phyloP scores from a whole-genome alignment of 1,284 basidiomycete species.

The Pyrrhoderma noxium region DNA sequence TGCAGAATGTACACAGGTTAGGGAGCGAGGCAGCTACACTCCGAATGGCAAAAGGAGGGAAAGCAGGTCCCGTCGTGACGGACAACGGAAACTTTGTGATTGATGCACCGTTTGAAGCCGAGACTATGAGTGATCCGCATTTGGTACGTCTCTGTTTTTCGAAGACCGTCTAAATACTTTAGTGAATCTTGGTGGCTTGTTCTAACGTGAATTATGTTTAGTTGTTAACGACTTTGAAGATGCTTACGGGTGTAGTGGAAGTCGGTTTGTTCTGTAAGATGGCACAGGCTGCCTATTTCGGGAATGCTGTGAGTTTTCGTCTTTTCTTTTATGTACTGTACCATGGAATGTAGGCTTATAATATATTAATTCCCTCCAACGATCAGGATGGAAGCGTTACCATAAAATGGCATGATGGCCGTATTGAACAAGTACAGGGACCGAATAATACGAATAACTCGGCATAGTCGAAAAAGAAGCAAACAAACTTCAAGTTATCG shows the following conservation, averaged over 20 bases:
- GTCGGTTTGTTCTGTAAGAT: slow-evolving; percentile 93
- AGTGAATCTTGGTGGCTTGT: neutral
- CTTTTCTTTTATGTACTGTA: neutral
- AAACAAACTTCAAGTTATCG: neutral
- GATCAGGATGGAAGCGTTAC: slow-evolving; percentile 51
- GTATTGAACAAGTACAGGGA: slow-evolving; percentile 29
- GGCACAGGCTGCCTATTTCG: slow-evolving; percentile 96
- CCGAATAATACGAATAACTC: neutral
- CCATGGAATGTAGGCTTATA: neutral
- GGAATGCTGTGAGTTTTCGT: slow-evolving; percentile 61
- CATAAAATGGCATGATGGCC: slow-evolving; percentile 42
- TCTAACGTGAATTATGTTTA: slow-evolving; percentile 24
- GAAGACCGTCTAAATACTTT: neutral
- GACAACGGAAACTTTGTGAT: slow-evolving; percentile 97
- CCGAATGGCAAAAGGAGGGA: slow-evolving; percentile 69
- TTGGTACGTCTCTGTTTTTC: slow-evolving; percentile 40
- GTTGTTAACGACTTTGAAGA: slow-evolving; percentile 72
- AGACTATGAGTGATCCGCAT: slow-evolving; percentile 63
- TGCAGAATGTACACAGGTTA: slow-evolving; percentile 60
- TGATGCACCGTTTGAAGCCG: slow-evolving; percentile 78
- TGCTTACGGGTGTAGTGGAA: slow-evolving; percentile 94
- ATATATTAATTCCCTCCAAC: slow-evolving; percentile 5
- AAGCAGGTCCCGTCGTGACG: slow-evolving; percentile 90
- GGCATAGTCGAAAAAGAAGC: neutral
- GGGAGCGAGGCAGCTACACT: slow-evolving; percentile 62